A percentile compares a stretch with the other conserved stretches of the same genome.
phyloP scores from a whole-genome alignment of 1,284 basidiomycete species.

The Vanrija humicola region DNA sequence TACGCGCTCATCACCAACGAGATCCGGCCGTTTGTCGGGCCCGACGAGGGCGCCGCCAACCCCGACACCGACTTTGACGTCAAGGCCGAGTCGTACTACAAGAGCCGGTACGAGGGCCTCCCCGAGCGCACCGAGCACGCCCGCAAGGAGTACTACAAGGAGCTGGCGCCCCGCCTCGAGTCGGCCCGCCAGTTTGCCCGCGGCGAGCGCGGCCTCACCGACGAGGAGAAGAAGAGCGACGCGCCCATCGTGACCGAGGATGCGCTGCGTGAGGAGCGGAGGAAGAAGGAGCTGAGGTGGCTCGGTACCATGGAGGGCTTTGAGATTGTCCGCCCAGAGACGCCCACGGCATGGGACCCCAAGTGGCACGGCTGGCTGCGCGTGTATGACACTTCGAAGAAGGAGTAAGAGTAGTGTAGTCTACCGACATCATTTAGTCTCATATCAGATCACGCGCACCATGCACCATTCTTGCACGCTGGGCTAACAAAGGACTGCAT shows the following conservation, averaged over 20 bases:
- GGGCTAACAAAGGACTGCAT: too few species aligned
- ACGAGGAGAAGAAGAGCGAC: constrained; percentile 62
- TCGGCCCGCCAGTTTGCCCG: constrained; percentile 71
- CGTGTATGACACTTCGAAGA: constrained; percentile 53
- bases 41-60: not conserved
- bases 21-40: constrained; percentile 61
- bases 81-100: constrained; percentile 65
- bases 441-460: not conserved
- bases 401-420: not conserved
- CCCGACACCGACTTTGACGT: constrained; percentile 72
- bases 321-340: constrained; percentile 65
- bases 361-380: constrained; percentile 63
- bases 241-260: constrained; percentile 83
- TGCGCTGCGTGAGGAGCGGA: constrained; percentile 73
- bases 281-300: constrained; percentile 85
- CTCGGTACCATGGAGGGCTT: constrained; percentile 69
- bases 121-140: constrained; percentile 64
- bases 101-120: constrained; percentile 60
- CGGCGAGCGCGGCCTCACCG: constrained; percentile 75
- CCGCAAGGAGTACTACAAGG: constrained; percentile 72
- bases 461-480: not conserved
- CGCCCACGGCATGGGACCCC: constrained; percentile 69
- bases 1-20: constrained; percentile 65
- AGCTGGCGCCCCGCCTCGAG: constrained; percentile 65
- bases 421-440: not conserved